Base-by-base conservation (phyloP, 352 stramenopile species). In the Phytophthora constricta region DNA sequence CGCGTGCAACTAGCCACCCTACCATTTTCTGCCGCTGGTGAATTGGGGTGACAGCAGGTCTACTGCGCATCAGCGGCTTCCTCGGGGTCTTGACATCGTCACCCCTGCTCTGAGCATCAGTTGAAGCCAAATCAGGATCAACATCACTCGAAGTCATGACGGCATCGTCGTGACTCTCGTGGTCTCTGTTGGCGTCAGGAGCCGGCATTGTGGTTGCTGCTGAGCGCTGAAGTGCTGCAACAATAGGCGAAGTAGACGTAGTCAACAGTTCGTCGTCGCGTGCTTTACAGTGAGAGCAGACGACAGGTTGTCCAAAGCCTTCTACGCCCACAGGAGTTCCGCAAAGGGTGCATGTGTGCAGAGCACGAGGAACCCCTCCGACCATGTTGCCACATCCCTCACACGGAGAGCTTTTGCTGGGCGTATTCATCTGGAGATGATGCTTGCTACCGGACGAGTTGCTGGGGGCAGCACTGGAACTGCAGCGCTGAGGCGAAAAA, bases 281-380 rank as follows among this genome's bases (percentile, higher is more conserved):
- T n/a, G 10, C 9, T 37, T 62, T 19, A 43, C 43, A 62, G 1
- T 22, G 33, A 50, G 43, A 33, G 60, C 51, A 52, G 2, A 62
- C 19, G 23, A 52, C 34, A 7, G 41, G 23, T 27, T 62, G 41
- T 4, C 25, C 50, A 26, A 28, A 68, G 11, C 33, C 45, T 41
- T 56, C 17, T 22, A 8, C 10, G 14, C 43, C 28, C 5, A 62
- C n/a, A 39, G 51, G 31, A 25, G 52, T 57, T 16, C 61, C 61
- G 22, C 61, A 62, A 68, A 22, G 60, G 60, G 45, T 57, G 51
- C 60, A 62, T 58, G 23, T 13, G 42, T 1, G 17, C 26, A 14
- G 22, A 43, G 9, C 60, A 57, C 2, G 59, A 10, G 0, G 60
- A 5, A 57, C 34, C 37, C 10, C 17, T 5, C 60, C 45, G 45